Evolutionary conservation across 1,139 yeast genomes (phyloP).

Genomic region (Diutina ranongensis): DNA sequence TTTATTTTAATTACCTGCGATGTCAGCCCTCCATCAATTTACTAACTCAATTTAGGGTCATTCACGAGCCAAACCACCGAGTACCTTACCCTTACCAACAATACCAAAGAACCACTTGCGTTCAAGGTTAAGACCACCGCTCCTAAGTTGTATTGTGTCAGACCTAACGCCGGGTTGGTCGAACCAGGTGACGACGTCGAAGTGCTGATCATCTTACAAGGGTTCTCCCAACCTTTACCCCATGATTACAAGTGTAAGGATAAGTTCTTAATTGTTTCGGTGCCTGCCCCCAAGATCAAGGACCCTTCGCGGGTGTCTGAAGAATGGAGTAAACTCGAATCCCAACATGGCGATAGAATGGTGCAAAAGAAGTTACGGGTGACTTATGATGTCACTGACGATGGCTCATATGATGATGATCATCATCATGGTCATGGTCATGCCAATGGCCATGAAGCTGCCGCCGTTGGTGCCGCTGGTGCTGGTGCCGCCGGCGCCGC

Average conservation of each 20-base stretch:
- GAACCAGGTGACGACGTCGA: slow-evolving; percentile 63
- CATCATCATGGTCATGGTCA: slow-evolving; percentile 6
- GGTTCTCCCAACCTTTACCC: slow-evolving; percentile 65
- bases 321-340: slow-evolving; percentile 63
- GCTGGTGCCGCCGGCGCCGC: slow-evolving; percentile 9
- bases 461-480: slow-evolving; percentile 6
- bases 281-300: slow-evolving; percentile 57
- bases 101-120: slow-evolving; percentile 52
- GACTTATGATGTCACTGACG: slow-evolving; percentile 36
- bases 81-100: slow-evolving; percentile 57
- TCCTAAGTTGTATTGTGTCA: slow-evolving; percentile 89
- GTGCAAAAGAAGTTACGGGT: slow-evolving; percentile 74
- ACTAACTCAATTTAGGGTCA: slow-evolving; percentile 37
- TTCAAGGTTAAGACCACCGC: slow-evolving; percentile 98
- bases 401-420: slow-evolving; percentile 13
- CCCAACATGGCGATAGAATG: slow-evolving; percentile 45
- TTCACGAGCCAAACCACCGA: slow-evolving; percentile 66
- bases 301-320: slow-evolving; percentile 51
- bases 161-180: slow-evolving; percentile 84
- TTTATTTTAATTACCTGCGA: neutral
- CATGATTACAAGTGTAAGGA: slow-evolving; percentile 74
- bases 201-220: slow-evolving; percentile 78
- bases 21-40: too few relatives aligned
- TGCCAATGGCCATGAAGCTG: slow-evolving; percentile 7
- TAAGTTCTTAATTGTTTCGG: slow-evolving; percentile 80